These are phyloP conservation scores for Lithospermum erythrorhizon DNA, from an alignment of 257 asterid species.

Conservation along the genomic window DNA sequence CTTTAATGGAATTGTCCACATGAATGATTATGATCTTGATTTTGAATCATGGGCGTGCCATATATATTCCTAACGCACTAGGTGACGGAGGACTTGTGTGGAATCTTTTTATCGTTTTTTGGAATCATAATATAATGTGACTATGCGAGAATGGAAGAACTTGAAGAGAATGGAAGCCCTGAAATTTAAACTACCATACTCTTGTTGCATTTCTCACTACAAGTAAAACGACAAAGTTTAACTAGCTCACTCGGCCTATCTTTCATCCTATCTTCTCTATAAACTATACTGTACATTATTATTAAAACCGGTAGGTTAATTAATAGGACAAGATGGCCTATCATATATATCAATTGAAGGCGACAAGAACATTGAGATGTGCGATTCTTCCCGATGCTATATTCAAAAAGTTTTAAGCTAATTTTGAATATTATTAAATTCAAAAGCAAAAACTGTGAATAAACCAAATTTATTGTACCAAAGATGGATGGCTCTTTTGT, in stretches of 20 bases:
- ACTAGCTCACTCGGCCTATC: background rate
- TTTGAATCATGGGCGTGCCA: conserved; percentile 6
- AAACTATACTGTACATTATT: too few species aligned
- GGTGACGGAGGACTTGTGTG: background rate
- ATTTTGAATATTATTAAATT: too few species aligned
- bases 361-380: conserved; percentile 37
- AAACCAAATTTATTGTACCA: too few species aligned
- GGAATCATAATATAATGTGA: background rate
- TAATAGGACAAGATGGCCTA: conserved; percentile 22
- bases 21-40: background rate
- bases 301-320: too few species aligned
- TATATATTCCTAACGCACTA: conserved; percentile 18
- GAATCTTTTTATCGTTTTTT: conserved; percentile 48
- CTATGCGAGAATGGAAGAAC: conserved; percentile 32
- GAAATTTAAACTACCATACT: conserved; percentile 27
- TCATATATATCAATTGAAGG: conserved; percentile 22
- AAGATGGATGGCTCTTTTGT: too few species aligned
- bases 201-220: background rate
- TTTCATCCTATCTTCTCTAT: background rate
- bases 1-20: background rate
- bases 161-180: conserved; percentile 71
- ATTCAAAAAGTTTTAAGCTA: too few species aligned
- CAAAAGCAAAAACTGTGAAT: too few species aligned
- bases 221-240: conserved; percentile 10
- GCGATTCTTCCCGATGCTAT: conserved; percentile 20